These are phyloP conservation scores for Elaphomyces granulatus DNA, from an alignment of 495 filamentous ascomycete genomes.

Conservation along the genomic window DNA sequence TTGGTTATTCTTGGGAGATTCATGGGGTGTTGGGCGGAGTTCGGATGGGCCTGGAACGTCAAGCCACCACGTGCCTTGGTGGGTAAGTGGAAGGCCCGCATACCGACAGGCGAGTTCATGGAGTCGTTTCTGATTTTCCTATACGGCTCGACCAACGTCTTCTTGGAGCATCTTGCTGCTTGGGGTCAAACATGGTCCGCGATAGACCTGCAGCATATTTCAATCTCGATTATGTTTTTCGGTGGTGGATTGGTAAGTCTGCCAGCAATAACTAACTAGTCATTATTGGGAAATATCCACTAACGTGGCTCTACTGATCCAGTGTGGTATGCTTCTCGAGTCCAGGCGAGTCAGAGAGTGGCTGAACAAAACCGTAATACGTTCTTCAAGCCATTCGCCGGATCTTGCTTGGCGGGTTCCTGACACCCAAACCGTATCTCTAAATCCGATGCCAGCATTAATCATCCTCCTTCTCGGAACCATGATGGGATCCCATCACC, in stretches of 20 bases:
- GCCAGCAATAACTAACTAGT: neutral
- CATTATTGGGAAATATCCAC: too few relatives aligned
- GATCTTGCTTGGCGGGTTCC: conserved; percentile 43
- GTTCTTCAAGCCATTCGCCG: conserved; percentile 12
- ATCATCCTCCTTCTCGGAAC: conserved; percentile 74
- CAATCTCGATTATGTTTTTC: conserved; percentile 87
- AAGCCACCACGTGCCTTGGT: conserved; percentile 45
- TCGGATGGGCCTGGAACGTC: conserved; percentile 95
- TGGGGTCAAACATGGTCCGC: conserved; percentile 58
- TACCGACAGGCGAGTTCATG: conserved; percentile 68
- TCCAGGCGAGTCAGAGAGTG: conserved; percentile 53
- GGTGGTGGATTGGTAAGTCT: conserved; percentile 73
- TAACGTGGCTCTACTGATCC: too few relatives aligned
- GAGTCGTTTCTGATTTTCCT: conserved; percentile 80
- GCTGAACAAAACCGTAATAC: conserved; percentile 50
- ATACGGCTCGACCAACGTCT: conserved; percentile 83
- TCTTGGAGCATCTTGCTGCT: conserved; percentile 72
- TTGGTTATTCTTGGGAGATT: conserved; percentile 77
- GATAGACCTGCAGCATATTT: conserved; percentile 80
- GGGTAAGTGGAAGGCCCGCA: conserved; percentile 40
- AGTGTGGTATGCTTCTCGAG: conserved; percentile 91
- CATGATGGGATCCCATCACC: conserved; percentile 93
- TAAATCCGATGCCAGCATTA: conserved; percentile 82
- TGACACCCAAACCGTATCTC: conserved; percentile 54
- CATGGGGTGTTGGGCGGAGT: conserved; percentile 78